Conservation (phyloP, 1,139 yeast species). For the Sugiyamaella sp. region DNA sequence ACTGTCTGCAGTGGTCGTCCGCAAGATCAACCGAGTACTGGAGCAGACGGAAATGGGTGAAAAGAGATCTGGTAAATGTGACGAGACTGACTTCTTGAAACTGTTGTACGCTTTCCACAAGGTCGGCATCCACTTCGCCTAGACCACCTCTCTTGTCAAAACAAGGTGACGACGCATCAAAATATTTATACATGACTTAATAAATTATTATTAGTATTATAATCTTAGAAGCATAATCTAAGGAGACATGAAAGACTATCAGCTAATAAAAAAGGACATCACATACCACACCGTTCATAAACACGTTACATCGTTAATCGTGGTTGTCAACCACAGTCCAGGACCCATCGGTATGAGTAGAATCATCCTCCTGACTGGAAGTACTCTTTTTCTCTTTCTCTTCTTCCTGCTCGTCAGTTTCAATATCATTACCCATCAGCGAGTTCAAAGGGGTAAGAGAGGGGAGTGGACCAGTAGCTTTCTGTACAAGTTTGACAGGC, state of each 20-base stretch:
- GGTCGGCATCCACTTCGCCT: conserved; percentile 96
- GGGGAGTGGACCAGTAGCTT: conserved; percentile 13
- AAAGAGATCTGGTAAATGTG: conserved; percentile 90
- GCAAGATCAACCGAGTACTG: conserved; percentile 66
- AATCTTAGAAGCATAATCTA: not conserved
- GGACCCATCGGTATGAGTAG: conserved; percentile 28
- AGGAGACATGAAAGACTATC: conserved; percentile 5
- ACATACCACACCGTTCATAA: conserved; percentile 3
- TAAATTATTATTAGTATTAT: conserved; percentile 4
- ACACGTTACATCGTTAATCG: conserved; percentile 14
- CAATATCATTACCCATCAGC: not conserved
- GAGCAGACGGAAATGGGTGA: conserved; percentile 72
- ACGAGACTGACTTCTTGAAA: conserved; percentile 89
- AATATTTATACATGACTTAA: conserved; percentile 11
- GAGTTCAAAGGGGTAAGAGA: not conserved
- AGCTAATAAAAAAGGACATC: conserved; percentile 4
- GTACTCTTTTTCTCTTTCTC: conserved; percentile 1
- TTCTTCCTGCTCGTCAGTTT: not conserved
- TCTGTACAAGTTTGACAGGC: conserved; percentile 18
- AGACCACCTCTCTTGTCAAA: too few species aligned
- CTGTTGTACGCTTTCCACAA: conserved; percentile 92
- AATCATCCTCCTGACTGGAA: conserved; percentile 19
- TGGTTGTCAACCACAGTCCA: conserved; percentile 30
- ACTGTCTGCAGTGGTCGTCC: conserved; percentile 49
- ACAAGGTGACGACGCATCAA: too few species aligned